A percentile compares a stretch with the other conserved stretches of the same genome.
These are phyloP conservation scores for Parathielavia hyrcaniae DNA, from an alignment of 495 filamentous ascomycete genomes.

Conservation along the genomic window DNA sequence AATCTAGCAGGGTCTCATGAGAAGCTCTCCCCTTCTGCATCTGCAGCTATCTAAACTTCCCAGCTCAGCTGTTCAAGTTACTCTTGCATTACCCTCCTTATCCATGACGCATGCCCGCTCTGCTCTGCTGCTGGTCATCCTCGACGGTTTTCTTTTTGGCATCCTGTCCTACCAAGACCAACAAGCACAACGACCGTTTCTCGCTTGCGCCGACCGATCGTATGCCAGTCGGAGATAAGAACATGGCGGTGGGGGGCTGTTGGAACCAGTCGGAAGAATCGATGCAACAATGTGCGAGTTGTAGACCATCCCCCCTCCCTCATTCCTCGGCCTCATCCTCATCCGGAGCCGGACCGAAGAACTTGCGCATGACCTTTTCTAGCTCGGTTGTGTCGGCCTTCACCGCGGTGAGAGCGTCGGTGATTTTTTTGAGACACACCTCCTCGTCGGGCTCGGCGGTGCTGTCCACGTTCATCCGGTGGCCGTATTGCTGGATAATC, in stretches of 20 bases:
- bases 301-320: neutral
- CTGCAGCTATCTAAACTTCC: neutral
- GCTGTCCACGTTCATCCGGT: constrained; percentile 71
- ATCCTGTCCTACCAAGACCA: neutral
- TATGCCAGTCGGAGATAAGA: neutral
- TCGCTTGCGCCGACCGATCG: neutral
- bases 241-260: neutral
- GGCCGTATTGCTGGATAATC: constrained; percentile 91
- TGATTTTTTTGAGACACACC: constrained; percentile 60
- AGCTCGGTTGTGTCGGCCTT: constrained; percentile 74
- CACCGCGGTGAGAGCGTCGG: constrained; percentile 60
- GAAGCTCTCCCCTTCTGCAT: neutral
- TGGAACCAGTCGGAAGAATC: neutral
- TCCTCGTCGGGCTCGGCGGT: constrained; percentile 55
- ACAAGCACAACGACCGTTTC: neutral
- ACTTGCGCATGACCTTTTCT: constrained; percentile 62
- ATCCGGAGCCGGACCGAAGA: too few species aligned
- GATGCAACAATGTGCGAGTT: neutral
- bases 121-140: neutral
- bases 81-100: neutral
- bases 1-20: neutral
- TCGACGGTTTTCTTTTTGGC: neutral
- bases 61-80: neutral
- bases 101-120: neutral
- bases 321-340: constrained; percentile 36